phyloP scores from a whole-genome alignment of 2,329 filamentous ascomycete genomes.

The Fusarium penzigii region DNA sequence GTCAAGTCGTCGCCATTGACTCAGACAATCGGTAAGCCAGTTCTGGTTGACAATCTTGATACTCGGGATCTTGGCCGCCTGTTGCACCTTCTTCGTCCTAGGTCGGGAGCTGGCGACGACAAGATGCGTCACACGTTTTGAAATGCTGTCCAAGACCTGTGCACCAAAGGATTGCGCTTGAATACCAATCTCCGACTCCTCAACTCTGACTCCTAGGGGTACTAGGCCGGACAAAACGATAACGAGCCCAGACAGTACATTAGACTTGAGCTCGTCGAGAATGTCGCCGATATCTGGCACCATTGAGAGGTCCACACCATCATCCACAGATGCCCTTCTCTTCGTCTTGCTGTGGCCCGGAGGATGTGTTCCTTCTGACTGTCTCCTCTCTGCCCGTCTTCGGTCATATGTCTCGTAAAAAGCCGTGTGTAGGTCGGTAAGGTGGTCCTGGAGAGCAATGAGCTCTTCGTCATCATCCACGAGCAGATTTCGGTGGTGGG shows the following conservation, averaged over 20 bases:
- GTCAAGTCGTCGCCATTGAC: slow-evolving; percentile 78
- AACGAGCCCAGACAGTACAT: slow-evolving; percentile 71
- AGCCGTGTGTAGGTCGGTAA: slow-evolving; percentile 71
- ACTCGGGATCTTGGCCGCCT: slow-evolving; percentile 74
- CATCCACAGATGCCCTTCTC: slow-evolving; percentile 37
- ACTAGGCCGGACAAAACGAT: slow-evolving; percentile 92
- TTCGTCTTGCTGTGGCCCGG: slow-evolving; percentile 35
- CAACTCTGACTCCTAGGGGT: slow-evolving; percentile 76
- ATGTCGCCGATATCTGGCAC: slow-evolving; percentile 85
- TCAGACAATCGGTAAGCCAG: slow-evolving; percentile 85
- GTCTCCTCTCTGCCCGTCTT: slow-evolving; percentile 41
- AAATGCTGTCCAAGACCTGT: slow-evolving; percentile 56
- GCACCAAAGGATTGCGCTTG: slow-evolving; percentile 89
- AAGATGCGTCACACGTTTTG: slow-evolving; percentile 68
- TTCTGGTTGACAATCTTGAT: slow-evolving; percentile 91
- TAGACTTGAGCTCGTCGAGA: slow-evolving; percentile 78
- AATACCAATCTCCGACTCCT: slow-evolving; percentile 80
- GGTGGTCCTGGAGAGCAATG: slow-evolving; percentile 70
- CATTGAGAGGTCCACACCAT: slow-evolving; percentile 45
- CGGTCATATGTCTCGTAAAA: slow-evolving; percentile 86
- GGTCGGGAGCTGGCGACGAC: slow-evolving; percentile 70
- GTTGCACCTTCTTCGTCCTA: slow-evolving; percentile 87
- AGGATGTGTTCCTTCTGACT: slow-evolving; percentile 35
- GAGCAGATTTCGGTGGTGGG: slow-evolving; percentile 67
- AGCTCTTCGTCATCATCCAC: slow-evolving; percentile 88